Evolutionary conservation across 352 stramenopile species (phyloP).

Genomic region (Phytophthora agathidicida): DNA sequence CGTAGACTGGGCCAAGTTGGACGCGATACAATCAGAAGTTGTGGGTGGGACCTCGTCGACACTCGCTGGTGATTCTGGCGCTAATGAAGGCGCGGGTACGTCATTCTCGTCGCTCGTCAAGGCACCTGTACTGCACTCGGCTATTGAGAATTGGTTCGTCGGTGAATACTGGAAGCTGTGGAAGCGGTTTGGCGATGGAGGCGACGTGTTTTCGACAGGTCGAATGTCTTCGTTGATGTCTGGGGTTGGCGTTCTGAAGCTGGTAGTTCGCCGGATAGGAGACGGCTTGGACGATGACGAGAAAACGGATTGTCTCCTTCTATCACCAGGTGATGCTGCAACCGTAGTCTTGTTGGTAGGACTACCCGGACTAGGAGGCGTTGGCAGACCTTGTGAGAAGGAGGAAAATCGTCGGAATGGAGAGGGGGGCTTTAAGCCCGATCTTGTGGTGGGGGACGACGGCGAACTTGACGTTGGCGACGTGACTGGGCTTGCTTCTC

Average conservation of each 20-base stretch:
- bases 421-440: conserved; percentile 26
- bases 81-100: background rate
- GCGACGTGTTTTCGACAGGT: conserved; percentile 8
- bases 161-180: conserved; percentile 14
- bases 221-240: conserved; percentile 12
- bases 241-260: conserved; percentile 1
- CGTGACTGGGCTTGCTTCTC: conserved; percentile 15
- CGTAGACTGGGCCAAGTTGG: background rate
- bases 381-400: conserved; percentile 25
- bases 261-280: conserved; percentile 22
- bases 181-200: conserved; percentile 14
- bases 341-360: conserved; percentile 14
- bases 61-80: background rate
- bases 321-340: background rate
- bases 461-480: conserved; percentile 23
- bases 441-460: conserved; percentile 22
- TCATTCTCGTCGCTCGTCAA: background rate
- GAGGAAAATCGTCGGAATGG: conserved; percentile 31
- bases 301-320: conserved; percentile 11
- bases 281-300: conserved; percentile 20
- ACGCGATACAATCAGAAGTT: no score
- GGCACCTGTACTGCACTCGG: background rate
- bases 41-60: background rate
- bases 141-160: background rate
- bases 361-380: background rate